A percentile compares a stretch with the other conserved stretches of the same genome.
Evolutionary conservation across 495 filamentous ascomycete genomes (phyloP).

Genomic region (Pyrenopolyporus hunteri): DNA sequence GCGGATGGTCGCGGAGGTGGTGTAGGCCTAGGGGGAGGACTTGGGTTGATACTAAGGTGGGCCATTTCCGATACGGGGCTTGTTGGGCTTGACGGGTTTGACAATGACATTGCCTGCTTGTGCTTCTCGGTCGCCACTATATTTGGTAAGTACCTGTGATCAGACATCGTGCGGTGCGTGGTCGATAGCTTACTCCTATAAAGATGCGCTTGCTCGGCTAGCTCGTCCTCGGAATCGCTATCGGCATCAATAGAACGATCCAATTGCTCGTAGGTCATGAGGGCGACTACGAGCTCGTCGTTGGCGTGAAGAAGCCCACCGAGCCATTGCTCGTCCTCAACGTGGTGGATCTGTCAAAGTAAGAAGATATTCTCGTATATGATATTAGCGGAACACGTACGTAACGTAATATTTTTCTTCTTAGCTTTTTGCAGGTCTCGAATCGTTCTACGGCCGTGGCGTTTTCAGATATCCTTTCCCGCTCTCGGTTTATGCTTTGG

Average conservation of each 20-base stretch:
- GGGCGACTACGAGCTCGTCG: slow-evolving; percentile 83
- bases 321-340: slow-evolving; percentile 83
- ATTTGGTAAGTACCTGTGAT: slow-evolving; percentile 24
- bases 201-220: slow-evolving; percentile 61
- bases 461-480: slow-evolving; percentile 85
- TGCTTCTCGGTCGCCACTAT: slow-evolving; percentile 59
- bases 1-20: slow-evolving; percentile 52
- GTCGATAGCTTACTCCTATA: slow-evolving; percentile 53
- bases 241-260: slow-evolving; percentile 97
- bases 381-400: slow-evolving; percentile 46
- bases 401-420: slow-evolving; percentile 85
- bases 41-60: slow-evolving; percentile 45
- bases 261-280: slow-evolving; percentile 93
- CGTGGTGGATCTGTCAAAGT: slow-evolving; percentile 68
- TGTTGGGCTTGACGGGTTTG: slow-evolving; percentile 45
- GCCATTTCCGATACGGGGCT: slow-evolving; percentile 46
- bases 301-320: slow-evolving; percentile 82
- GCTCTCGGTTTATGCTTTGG: slow-evolving; percentile 89
- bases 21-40: slow-evolving; percentile 44
- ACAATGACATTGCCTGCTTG: slow-evolving; percentile 50
- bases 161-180: background rate
- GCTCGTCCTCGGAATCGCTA: slow-evolving; percentile 85
- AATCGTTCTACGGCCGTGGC: slow-evolving; percentile 75
- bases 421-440: slow-evolving; percentile 82
- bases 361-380: slow-evolving; percentile 3